Evolutionary conservation across 75 land plant species (phyloP).

Genomic region (Sequoia sempervirens): DNA sequence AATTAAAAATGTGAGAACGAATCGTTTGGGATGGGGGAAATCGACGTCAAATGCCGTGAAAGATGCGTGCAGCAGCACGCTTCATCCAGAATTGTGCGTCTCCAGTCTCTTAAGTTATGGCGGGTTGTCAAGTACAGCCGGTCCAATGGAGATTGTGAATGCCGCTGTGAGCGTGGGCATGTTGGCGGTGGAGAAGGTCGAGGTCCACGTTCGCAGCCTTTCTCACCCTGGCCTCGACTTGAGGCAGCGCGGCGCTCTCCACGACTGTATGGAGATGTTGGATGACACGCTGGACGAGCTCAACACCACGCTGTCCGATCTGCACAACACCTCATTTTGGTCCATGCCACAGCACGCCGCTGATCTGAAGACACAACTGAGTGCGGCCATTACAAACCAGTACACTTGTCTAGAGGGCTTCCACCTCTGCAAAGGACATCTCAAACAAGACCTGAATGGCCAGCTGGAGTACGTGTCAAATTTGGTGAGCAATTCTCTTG

Average conservation of each 20-base stretch:
- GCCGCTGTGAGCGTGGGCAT: constrained; percentile 23
- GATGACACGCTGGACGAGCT: constrained; percentile 33
- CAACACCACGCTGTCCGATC: constrained; percentile 14
- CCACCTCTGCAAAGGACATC: too few species aligned
- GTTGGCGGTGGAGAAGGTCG: constrained; percentile 11
- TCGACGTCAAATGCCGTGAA: neutral
- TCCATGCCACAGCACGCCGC: neutral
- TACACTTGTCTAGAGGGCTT: constrained; percentile 68
- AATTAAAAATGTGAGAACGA: neutral
- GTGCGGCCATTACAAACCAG: constrained; percentile 64
- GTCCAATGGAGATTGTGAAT: constrained; percentile 25
- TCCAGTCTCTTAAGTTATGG: neutral
- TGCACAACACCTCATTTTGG: neutral
- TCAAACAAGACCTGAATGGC: too few species aligned
- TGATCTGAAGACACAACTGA: constrained; percentile 11
- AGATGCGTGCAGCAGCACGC: constrained; percentile 6
- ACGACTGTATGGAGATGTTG: constrained; percentile 58
- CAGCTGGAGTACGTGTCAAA: too few species aligned
- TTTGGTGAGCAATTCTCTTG: too few species aligned
- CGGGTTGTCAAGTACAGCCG: neutral
- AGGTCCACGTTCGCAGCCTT: constrained; percentile 23
- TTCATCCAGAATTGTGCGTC: neutral
- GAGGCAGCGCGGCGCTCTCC: constrained; percentile 21
- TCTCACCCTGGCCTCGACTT: constrained; percentile 5
- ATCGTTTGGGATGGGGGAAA: neutral